These are phyloP conservation scores for Bruguiera gymnorhiza DNA, from an alignment of 345 rosid genomes.

Conservation along the genomic window DNA sequence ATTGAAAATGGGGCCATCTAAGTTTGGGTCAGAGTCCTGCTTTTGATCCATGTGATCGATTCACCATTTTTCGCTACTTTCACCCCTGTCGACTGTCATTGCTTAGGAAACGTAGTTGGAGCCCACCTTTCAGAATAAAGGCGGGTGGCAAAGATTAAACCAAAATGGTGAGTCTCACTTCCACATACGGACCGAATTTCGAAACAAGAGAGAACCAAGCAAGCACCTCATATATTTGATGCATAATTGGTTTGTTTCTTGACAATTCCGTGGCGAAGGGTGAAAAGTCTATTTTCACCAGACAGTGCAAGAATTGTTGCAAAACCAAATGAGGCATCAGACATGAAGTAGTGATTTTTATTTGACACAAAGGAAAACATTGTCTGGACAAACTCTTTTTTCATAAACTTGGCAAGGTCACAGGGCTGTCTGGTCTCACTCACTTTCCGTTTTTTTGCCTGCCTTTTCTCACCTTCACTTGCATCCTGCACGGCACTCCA, in stretches of 20 bases:
- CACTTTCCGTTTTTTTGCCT: conserved; percentile 24
- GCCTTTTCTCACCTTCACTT: background rate
- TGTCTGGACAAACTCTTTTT: background rate
- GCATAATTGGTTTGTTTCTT: background rate
- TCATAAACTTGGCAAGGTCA: conserved; percentile 2
- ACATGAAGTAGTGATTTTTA: conserved; percentile 16
- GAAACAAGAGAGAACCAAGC: background rate
- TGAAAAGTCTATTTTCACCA: background rate
- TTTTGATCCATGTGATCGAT: too few species aligned
- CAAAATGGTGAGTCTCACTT: too few species aligned
- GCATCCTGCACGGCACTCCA: background rate
- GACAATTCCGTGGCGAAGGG: background rate
- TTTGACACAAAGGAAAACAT: background rate
- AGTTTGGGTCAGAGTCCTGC: too few species aligned
- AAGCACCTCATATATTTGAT: background rate
- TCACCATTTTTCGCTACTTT: too few species aligned
- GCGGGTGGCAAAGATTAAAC: too few species aligned
- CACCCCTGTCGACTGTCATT: too few species aligned
- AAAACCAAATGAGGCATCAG: conserved; percentile 27
- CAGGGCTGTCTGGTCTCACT: conserved; percentile 18
- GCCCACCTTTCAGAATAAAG: too few species aligned
- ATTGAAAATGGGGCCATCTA: too few species aligned
- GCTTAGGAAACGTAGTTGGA: too few species aligned
- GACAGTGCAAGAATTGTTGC: conserved; percentile 18
- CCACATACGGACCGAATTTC: too few species aligned